Conservation (phyloP, 345 rosid genomes). For the Excoecaria agallocha region DNA sequence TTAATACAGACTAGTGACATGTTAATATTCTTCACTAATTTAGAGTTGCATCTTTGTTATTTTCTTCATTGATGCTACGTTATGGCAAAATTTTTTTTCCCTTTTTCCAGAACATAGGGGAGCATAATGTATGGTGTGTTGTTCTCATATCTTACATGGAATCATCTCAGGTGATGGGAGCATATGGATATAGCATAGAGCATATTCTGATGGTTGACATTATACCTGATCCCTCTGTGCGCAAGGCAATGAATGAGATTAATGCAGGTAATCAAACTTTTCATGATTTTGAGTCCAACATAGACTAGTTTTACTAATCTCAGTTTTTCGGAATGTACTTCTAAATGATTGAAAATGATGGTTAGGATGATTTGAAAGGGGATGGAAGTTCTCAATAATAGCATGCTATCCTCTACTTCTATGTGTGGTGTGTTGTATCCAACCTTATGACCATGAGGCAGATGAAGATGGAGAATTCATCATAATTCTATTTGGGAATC, state of each 20-base stretch:
- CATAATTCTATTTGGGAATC: background rate
- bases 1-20: background rate
- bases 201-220: conserved; percentile 97
- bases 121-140: background rate
- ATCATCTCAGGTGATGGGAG: conserved; percentile 73
- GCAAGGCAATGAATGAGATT: conserved; percentile 97
- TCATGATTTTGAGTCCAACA: background rate
- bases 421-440: background rate
- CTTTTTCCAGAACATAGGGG: background rate
- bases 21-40: background rate
- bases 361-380: background rate
- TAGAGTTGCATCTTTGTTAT: background rate
- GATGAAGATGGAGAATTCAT: background rate
- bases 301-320: background rate
- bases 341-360: background rate
- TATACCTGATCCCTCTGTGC: conserved; percentile 83
- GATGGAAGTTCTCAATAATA: background rate
- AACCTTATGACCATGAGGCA: background rate
- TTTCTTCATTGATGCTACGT: background rate
- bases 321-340: background rate
- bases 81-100: background rate
- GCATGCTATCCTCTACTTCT: background rate
- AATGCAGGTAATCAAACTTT: conserved; percentile 72
- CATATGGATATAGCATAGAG: conserved; percentile 94
- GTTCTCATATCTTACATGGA: conserved; percentile 10